These are phyloP conservation scores for Pharnaceum exiguum DNA, from an alignment of 148 eudicot species.

Conservation along the genomic window DNA sequence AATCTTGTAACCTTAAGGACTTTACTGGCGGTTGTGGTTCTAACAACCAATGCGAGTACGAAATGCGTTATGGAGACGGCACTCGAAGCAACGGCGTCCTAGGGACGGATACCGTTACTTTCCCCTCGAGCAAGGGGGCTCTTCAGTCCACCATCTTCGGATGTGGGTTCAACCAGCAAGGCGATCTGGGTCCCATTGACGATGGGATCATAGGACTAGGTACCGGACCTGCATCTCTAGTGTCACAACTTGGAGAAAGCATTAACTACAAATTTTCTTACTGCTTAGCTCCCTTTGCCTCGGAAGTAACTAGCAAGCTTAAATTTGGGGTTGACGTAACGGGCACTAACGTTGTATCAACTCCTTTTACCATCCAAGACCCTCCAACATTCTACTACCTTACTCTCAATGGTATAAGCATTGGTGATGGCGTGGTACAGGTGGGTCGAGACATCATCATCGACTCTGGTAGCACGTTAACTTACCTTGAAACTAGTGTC, in stretches of 20 bases:
- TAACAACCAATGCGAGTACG: background rate
- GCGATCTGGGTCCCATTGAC: background rate
- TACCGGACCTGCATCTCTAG: constrained; percentile 26
- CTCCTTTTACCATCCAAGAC: constrained; percentile 14
- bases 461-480: constrained; percentile 32
- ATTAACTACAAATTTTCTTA: constrained; percentile 40
- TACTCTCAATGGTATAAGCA: constrained; percentile 19
- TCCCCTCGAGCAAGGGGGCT: background rate
- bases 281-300: constrained; percentile 26
- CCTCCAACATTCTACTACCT: constrained; percentile 17
- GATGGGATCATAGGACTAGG: constrained; percentile 45
- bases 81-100: constrained; percentile 9
- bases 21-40: constrained; percentile 5
- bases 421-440: background rate
- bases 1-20: constrained; percentile 14
- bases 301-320: constrained; percentile 22
- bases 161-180: constrained; percentile 28
- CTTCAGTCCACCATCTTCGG: constrained; percentile 20
- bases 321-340: constrained; percentile 23
- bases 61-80: constrained; percentile 16
- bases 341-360: constrained; percentile 17
- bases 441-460: constrained; percentile 19
- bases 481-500: constrained; percentile 6
- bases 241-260: constrained; percentile 32
- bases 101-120: constrained; percentile 15